These are phyloP conservation scores for Anthracocystis setariae DNA, from an alignment of 1,284 basidiomycete species.

Conservation along the genomic window DNA sequence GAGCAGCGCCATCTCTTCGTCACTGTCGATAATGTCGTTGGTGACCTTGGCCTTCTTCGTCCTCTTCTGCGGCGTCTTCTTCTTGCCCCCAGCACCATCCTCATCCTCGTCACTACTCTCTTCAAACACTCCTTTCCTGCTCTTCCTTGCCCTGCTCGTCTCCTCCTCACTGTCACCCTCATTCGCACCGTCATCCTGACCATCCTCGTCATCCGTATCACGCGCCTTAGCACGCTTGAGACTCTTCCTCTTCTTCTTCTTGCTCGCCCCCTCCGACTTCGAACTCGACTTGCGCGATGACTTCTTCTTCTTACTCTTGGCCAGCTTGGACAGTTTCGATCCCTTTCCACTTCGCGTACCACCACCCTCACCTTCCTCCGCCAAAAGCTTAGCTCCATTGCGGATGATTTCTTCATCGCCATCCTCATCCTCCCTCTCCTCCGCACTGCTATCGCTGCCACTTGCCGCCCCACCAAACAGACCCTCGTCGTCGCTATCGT, in stretches of 20 bases:
- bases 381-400: constrained; percentile 38
- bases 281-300: constrained; percentile 6
- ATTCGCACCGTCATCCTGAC: constrained; percentile 6
- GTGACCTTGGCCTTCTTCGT: constrained; percentile 42
- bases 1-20: constrained; percentile 59
- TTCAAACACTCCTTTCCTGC: constrained; percentile 28
- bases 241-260: constrained; percentile 47
- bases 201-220: constrained; percentile 27
- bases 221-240: constrained; percentile 39
- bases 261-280: constrained; percentile 9
- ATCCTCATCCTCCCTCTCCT: constrained; percentile 39
- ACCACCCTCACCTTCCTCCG: constrained; percentile 31
- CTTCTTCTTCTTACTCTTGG: constrained; percentile 18
- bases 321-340: constrained; percentile 22
- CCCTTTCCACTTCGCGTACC: constrained; percentile 16
- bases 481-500: constrained; percentile 34
- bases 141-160: constrained; percentile 17
- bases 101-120: constrained; percentile 47
- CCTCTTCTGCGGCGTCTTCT: constrained; percentile 14
- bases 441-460: constrained; percentile 26
- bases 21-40: constrained; percentile 61
- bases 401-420: constrained; percentile 51
- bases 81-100: constrained; percentile 13
- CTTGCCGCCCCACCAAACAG: constrained; percentile 28
- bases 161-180: constrained; percentile 25